Conservation (phyloP, 2,329 filamentous ascomycete species). For the Epichloe brachyelytri region DNA sequence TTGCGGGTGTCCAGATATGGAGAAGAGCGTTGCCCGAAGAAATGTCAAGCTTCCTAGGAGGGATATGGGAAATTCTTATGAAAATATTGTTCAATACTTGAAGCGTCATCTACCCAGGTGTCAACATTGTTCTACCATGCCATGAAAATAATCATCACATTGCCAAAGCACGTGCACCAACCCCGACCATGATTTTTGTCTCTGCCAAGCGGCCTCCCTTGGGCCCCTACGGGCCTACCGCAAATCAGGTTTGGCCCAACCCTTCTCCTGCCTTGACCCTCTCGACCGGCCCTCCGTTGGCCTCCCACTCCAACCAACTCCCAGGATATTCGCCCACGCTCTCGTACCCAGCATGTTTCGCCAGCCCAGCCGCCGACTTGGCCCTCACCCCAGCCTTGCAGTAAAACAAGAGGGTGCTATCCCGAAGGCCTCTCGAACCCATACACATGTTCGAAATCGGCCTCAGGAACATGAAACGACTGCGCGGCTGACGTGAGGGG, state of each 20-base stretch:
- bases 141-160: background rate
- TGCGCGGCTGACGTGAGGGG: slow-evolving; percentile 66
- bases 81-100: background rate
- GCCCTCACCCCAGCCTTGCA: slow-evolving; percentile 87
- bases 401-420: slow-evolving; percentile 64
- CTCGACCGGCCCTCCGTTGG: slow-evolving; percentile 48
- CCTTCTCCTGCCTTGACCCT: slow-evolving; percentile 10
- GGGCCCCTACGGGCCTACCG: too few relatives aligned
- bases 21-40: background rate
- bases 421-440: slow-evolving; percentile 57
- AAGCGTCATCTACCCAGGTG: background rate
- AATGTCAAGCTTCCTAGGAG: background rate
- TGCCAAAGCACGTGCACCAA: too few relatives aligned
- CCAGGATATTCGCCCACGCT: slow-evolving; percentile 61
- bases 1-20: background rate
- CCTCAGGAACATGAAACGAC: slow-evolving; percentile 58
- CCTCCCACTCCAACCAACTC: slow-evolving; percentile 74
- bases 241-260: background rate
- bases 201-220: too few relatives aligned
- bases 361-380: slow-evolving; percentile 62
- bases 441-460: slow-evolving; percentile 74
- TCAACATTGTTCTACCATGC: background rate
- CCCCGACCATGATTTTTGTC: background rate
- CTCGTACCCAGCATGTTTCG: slow-evolving; percentile 61
- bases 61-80: background rate